Conservation (phyloP, 768 basidiomycete genomes). For the Pulveroboletus sp. region DNA sequence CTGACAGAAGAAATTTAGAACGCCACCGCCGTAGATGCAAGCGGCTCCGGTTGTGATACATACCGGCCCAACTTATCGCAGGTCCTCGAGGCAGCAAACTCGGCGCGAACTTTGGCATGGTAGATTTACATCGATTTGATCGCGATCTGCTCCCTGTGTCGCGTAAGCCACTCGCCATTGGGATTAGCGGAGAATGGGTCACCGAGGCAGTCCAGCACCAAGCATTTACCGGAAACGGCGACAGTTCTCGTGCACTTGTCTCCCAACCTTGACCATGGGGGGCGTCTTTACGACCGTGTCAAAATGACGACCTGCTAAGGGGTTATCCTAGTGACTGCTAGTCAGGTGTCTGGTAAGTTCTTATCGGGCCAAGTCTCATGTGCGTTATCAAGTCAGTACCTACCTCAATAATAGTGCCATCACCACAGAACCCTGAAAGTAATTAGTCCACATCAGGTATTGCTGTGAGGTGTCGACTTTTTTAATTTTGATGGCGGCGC, state of each 20-base stretch:
- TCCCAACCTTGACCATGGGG: conserved; percentile 13
- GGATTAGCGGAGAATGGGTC: no score
- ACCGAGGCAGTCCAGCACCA: neutral
- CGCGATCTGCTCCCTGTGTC: neutral
- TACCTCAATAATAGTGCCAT: conserved; percentile 13
- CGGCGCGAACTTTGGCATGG: neutral
- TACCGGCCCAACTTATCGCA: neutral
- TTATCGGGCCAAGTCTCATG: conserved; percentile 15
- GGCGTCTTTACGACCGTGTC: conserved; percentile 1
- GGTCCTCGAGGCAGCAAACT: neutral
- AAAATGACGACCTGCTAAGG: conserved; percentile 14
- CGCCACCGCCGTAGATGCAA: neutral
- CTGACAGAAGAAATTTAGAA: conserved; percentile 7
- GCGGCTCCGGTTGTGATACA: neutral
- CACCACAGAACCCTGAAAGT: conserved; percentile 17
- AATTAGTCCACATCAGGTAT: conserved; percentile 16
- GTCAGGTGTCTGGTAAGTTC: conserved; percentile 25
- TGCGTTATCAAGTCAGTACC: conserved; percentile 10
- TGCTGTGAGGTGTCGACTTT: conserved; percentile 7
- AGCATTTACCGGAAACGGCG: conserved; percentile 1
- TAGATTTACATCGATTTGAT: neutral
- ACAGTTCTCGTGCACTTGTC: neutral
- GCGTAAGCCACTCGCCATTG: no score
- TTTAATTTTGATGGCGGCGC: conserved; percentile 14
- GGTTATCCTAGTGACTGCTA: conserved; percentile 24